Percentiles rank a stretch among this genome's conserved stretches.
These are phyloP conservation scores for Boletales sp. DNA, from an alignment of 768 basidiomycete species.

Conservation along the genomic window DNA sequence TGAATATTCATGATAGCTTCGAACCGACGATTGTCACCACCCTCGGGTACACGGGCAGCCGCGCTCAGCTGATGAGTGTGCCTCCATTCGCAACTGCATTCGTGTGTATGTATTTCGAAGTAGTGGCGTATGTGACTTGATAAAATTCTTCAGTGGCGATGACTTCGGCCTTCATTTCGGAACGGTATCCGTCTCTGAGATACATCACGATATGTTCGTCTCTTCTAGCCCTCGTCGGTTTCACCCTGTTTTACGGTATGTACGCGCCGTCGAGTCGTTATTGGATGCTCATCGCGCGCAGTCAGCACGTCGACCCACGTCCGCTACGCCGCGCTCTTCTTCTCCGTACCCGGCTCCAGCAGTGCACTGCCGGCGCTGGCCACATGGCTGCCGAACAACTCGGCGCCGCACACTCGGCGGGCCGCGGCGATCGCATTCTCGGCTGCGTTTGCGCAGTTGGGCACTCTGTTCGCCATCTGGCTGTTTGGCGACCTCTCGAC, in stretches of 20 bases:
- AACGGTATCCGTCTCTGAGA: constrained; percentile 50
- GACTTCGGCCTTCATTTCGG: constrained; percentile 47
- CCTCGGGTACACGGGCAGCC: constrained; percentile 52
- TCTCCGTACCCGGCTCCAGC: constrained; percentile 51
- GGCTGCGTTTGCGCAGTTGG: constrained; percentile 52
- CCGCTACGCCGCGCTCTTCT: constrained; percentile 56
- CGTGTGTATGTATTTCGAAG: constrained; percentile 31
- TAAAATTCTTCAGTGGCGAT: constrained; percentile 29
- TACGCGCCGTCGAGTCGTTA: background rate
- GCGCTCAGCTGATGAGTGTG: constrained; percentile 62
- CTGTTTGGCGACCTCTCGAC: constrained; percentile 49
- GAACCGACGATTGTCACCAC: constrained; percentile 65
- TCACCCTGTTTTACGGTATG: constrained; percentile 2
- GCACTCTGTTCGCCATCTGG: constrained; percentile 62
- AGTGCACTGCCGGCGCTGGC: constrained; percentile 46
- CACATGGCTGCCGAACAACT: constrained; percentile 62
- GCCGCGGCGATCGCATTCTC: constrained; percentile 56
- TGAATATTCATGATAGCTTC: constrained; percentile 49
- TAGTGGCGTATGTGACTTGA: background rate
- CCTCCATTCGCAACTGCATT: constrained; percentile 49
- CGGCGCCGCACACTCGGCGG: constrained; percentile 51
- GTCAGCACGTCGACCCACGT: constrained; percentile 32
- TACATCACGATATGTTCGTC: constrained; percentile 42
- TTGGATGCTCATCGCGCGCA: background rate
- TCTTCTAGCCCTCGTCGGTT: constrained; percentile 35